Base-by-base conservation (phyloP, 2,329 filamentous ascomycete species). In the Didymella pinodella region DNA sequence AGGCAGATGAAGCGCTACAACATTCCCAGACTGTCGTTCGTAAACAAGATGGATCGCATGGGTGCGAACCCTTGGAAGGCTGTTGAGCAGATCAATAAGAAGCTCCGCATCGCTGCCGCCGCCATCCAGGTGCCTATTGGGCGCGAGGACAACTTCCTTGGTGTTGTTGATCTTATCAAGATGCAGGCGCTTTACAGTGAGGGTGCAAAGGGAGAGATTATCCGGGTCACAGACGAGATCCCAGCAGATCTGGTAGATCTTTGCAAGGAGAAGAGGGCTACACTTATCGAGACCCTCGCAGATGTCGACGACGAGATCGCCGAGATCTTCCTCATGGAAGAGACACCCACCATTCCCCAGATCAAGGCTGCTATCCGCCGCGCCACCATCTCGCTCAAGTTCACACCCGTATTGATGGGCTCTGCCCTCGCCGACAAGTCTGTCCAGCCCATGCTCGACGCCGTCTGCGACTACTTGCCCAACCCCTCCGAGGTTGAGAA, bases 11-110 rank as follows among this genome's bases (percentile, higher is more conserved):
- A 93, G 83, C 89, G 95, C 68, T 99, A 99, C 84, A 94, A 98
- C 75, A 89, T 99, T 63, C 95, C 95, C 61, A 87, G 95, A 70
- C 89, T 99, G 77, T 96, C 91, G 54, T 99, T 99, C 74, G 88
- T 99, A 77, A 99, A 99, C 84, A 99, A 99, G 85, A 98, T 99
- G 94, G 95, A 99, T 75, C 90, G 95, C 66, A 97, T 97, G 90
- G 95, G 95, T 60, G 92, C 95, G 65, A 98, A 99, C 76, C 95
- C 95, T 8, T 99, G 93, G 88, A 97, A 96, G 81, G 93, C 93
- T 8, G 88, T 99, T 57, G 94, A 99, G 40, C 93, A 97, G 81
- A 98, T 99, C 84, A 97, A 97, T 82, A 86, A 89, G 71, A 99
- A 99, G 81, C 86, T 99, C 63, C 93, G 93, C 81, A 90, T 98